phyloP scores from a whole-genome alignment of 306 rosid genomes.

The Castanospermum australe region DNA sequence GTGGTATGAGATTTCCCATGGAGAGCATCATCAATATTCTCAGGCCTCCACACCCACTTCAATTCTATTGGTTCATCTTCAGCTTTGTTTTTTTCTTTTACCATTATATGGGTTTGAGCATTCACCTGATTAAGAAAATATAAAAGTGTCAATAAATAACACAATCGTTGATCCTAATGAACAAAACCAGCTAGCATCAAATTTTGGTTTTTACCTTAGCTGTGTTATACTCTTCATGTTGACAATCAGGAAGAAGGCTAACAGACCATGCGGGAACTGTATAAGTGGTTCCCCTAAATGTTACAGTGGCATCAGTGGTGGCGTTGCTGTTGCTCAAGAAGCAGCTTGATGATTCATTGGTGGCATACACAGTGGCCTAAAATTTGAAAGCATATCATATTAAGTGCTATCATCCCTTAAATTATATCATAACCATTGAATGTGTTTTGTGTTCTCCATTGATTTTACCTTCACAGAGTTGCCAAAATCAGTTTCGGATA shows the following conservation, averaged over 20 bases:
- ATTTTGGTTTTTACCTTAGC: slow-evolving; percentile 39
- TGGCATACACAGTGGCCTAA: slow-evolving; percentile 45
- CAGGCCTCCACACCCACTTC: slow-evolving; percentile 60
- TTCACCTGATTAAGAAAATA: slow-evolving; percentile 35
- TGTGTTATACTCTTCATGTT: slow-evolving; percentile 48
- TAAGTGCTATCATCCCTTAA: not conserved
- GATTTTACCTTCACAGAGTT: slow-evolving; percentile 43
- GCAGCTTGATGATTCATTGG: slow-evolving; percentile 41
- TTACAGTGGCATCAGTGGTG: slow-evolving; percentile 43
- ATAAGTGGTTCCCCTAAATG: slow-evolving; percentile 24
- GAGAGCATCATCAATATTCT: slow-evolving; percentile 32
- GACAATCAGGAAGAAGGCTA: slow-evolving; percentile 53
- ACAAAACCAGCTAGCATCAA: not conserved
- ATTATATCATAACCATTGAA: not conserved
- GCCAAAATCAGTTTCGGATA: slow-evolving; percentile 35
- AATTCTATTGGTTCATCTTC: slow-evolving; percentile 43
- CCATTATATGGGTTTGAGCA: slow-evolving; percentile 56
- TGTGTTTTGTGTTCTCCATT: not conserved
- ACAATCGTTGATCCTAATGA: not conserved
- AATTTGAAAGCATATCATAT: not conserved
- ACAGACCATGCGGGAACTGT: slow-evolving; percentile 71
- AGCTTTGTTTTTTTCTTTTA: slow-evolving; percentile 30
- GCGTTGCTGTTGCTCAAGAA: slow-evolving; percentile 49
- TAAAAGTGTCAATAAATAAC: not conserved
- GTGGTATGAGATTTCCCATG: not conserved